Evolutionary conservation across 176 grass and related monocot species (phyloP), one percentile per base, ranked within the genome.

Genomic region (Phoenix roebelenii): DNA sequence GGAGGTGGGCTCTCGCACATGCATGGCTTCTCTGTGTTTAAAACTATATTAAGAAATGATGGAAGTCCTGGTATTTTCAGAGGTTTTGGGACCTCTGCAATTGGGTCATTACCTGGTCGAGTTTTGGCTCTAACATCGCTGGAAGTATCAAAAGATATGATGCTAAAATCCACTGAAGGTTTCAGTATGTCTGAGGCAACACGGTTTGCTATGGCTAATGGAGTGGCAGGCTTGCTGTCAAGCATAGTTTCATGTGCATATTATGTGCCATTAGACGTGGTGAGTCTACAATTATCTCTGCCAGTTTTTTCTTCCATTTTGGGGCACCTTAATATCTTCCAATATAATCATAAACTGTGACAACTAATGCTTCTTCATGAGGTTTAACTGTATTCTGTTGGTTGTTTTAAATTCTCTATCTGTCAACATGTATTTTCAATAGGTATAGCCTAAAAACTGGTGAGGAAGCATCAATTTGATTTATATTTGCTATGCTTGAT

Each of bases 241-340:
- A 91, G 83, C 73, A 58, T 91, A 10, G 74, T 85, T 59, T 97
- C 93, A 12, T 78, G 78, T 67, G 71, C 74, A 39, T 97, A 97
- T 70, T 97, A 80, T 78, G 93, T 97, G 55, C 93, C 93, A 25
- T 79, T 97, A 44, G 93, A 97, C 73, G 93, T 97, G 87, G 92
- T 96, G 30, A 82, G 83, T 30, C 66, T 52, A 30, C 28, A 30
- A 30, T 6, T 30, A 30, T 30, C 28, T 30, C 5, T 30, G 5
- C 28, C 28, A 30, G 28, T 30, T 30, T 30, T 6, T 30, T 30
- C 28, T 30, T 30, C 28, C 28, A 30, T 30, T 30, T 30, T 6
- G 5, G 28, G 28, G 4, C 5, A 6, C 4, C 28, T 30, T 30
- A 30, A 30, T 30, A 30, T 5, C 28, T 30, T 30, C 28, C 28